A percentile compares a stretch with the other conserved stretches of the same genome.
These are phyloP conservation scores for Barnettozyma sucrosica DNA, from an alignment of 805 yeast species.

Conservation along the genomic window DNA sequence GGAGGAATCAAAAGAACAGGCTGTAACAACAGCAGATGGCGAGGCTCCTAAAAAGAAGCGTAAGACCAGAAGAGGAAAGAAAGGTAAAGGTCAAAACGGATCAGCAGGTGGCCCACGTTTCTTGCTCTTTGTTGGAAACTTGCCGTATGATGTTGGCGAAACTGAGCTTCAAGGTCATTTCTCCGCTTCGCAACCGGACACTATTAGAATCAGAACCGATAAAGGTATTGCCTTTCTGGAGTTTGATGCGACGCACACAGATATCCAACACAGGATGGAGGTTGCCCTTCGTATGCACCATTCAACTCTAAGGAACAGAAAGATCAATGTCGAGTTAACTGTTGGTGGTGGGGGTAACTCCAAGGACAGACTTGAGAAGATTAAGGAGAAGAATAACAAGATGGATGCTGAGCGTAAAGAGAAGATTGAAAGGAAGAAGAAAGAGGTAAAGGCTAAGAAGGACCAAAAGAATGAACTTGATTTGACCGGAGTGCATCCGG, in stretches of 20 bases:
- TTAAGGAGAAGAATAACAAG: conserved; percentile 73
- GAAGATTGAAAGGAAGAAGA: conserved; percentile 45
- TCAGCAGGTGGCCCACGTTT: conserved; percentile 50
- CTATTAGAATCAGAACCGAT: conserved; percentile 70
- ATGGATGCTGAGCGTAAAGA: conserved; percentile 63
- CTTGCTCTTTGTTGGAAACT: conserved; percentile 83
- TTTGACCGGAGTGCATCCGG: conserved; percentile 48
- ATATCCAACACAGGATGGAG: conserved; percentile 76
- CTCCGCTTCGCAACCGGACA: conserved; percentile 64
- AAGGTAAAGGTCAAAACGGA: conserved; percentile 45
- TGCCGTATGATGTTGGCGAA: conserved; percentile 66
- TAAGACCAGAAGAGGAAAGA: conserved; percentile 74
- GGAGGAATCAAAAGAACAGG: conserved; percentile 20
- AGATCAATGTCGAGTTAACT: conserved; percentile 91
- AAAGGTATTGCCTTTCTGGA: conserved; percentile 93
- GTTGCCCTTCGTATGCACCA: conserved; percentile 82
- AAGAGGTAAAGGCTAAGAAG: conserved; percentile 27
- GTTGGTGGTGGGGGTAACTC: conserved; percentile 99
- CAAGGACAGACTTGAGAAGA: conserved; percentile 55
- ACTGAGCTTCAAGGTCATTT: conserved; percentile 67
- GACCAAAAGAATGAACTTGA: conserved; percentile 24
- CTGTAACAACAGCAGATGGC: conserved; percentile 20
- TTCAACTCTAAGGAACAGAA: conserved; percentile 58
- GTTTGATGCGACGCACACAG: conserved; percentile 49
- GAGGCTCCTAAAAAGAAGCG: conserved; percentile 48